Evolutionary conservation across 2,329 filamentous ascomycete genomes (phyloP), one percentile per base, ranked within the genome.

Genomic region (Epichloe typhina): DNA sequence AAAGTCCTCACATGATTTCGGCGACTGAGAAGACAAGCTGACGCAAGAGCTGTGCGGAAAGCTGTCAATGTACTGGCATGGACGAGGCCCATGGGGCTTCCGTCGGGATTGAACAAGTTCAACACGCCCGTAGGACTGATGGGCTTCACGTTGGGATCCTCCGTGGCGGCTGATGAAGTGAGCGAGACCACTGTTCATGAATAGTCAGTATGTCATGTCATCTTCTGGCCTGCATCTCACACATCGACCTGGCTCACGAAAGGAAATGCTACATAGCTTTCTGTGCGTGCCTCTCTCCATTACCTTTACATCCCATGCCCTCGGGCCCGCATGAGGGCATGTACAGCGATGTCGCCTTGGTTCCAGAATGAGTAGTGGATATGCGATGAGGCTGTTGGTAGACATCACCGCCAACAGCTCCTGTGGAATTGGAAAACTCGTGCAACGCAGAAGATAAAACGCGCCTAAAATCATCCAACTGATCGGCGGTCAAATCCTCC

Each of bases 31-130:
- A 88, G 73, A 26, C 83, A 80, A 50, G 83, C 78, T 4, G 83
- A 84, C 1, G 80, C 80, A 11, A 91, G 71, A 0, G 86, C 84
- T 0, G 88, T 93, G 53, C 88, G 81, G 66, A 91, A 93, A 3
- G 84, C 86, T 0, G 88, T 93, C 35, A 91, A 69, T 44, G 86
- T 82, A 53, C 78, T 77, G 15, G 86, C 85, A 58, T 88, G 84
- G 38, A 93, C 68, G 51, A 91, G 74, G 4, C 83, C 87, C 5
- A 79, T 66, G 0, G 85, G 76, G 11, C 71, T 66, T 41, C 86
- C 86, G 21, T 75, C 69, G 2, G 77, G 73, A 0, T 72, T 71
- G 68, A 86, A 84, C 46, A 91, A 70, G 31, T 84, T 86, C 47
- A 91, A 72, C 7, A 83, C 79, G 17, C 85, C 84, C 3, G 77